Evolutionary conservation across 2,329 filamentous ascomycete genomes (phyloP).

Genomic region (Monilinia polystroma): DNA sequence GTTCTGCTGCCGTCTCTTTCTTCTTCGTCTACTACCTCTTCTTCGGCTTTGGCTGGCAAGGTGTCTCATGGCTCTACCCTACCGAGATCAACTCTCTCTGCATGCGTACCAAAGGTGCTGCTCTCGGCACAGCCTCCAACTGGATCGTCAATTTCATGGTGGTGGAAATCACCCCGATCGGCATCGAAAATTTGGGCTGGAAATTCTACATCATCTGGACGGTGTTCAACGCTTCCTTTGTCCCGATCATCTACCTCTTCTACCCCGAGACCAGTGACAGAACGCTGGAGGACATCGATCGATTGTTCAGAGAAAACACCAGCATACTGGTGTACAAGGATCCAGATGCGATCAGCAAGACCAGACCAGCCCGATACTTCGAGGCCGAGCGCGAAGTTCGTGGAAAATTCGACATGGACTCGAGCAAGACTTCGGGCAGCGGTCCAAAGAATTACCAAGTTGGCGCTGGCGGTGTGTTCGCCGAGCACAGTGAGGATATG

Average conservation of each 20-base stretch:
- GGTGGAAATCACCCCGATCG: slow-evolving; percentile 41
- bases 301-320: slow-evolving; percentile 17
- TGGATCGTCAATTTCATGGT: slow-evolving; percentile 54
- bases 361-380: slow-evolving; percentile 17
- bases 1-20: slow-evolving; percentile 33
- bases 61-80: slow-evolving; percentile 48
- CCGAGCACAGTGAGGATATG: slow-evolving; percentile 15
- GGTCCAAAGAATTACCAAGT: not conserved
- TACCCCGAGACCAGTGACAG: slow-evolving; percentile 50
- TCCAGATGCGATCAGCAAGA: slow-evolving; percentile 11
- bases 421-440: not conserved
- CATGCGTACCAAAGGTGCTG: slow-evolving; percentile 57
- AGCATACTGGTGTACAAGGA: slow-evolving; percentile 15
- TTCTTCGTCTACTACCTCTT: slow-evolving; percentile 55
- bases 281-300: slow-evolving; percentile 20
- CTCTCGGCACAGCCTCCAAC: slow-evolving; percentile 46
- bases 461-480: slow-evolving; percentile 1
- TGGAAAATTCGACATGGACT: not conserved
- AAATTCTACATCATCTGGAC: slow-evolving; percentile 54
- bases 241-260: slow-evolving; percentile 47
- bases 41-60: slow-evolving; percentile 53
- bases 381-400: slow-evolving; percentile 3
- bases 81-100: slow-evolving; percentile 55
- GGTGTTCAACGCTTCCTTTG: slow-evolving; percentile 49
- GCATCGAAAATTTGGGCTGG: slow-evolving; percentile 52